phyloP scores from a whole-genome alignment of 257 asterid genomes.

The Nemophila menziesii region DNA sequence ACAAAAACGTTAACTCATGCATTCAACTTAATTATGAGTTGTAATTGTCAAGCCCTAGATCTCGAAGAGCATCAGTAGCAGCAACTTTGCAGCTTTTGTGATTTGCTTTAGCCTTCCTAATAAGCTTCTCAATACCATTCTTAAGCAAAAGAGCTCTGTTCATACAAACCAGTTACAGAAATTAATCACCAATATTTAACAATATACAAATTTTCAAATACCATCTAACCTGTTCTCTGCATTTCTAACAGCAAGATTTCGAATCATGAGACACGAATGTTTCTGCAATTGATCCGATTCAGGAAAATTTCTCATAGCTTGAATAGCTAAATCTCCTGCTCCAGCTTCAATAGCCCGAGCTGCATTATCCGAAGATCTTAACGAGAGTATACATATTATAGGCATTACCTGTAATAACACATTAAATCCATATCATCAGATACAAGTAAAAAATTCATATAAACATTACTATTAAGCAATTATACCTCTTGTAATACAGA shows the following conservation, averaged over 20 bases:
- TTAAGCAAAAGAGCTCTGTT: slow-evolving; percentile 56
- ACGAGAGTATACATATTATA: slow-evolving; percentile 50
- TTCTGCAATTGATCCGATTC: slow-evolving; percentile 68
- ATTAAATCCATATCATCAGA: neutral
- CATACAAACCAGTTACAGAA: slow-evolving; percentile 4
- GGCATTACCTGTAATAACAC: slow-evolving; percentile 58
- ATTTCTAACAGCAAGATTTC: slow-evolving; percentile 78
- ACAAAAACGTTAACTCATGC: neutral
- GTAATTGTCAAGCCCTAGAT: slow-evolving; percentile 68
- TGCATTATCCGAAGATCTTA: slow-evolving; percentile 81
- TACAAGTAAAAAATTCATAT: neutral
- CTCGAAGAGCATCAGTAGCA: slow-evolving; percentile 81
- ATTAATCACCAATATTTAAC: neutral
- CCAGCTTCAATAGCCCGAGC: slow-evolving; percentile 79
- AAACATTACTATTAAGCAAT: no score
- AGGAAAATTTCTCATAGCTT: slow-evolving; percentile 65
- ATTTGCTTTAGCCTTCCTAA: slow-evolving; percentile 54
- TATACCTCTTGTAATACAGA: slow-evolving; percentile 75
- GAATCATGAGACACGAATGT: slow-evolving; percentile 71
- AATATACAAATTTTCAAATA: neutral
- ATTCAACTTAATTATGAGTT: slow-evolving; percentile 20
- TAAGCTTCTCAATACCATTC: slow-evolving; percentile 63
- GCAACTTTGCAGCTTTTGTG: slow-evolving; percentile 79
- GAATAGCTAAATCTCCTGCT: slow-evolving; percentile 83
- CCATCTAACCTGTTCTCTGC: slow-evolving; percentile 57